Evolutionary conservation across 768 basidiomycete genomes (phyloP), one percentile per base, ranked within the genome.

Genomic region (Pholiota conissans): DNA sequence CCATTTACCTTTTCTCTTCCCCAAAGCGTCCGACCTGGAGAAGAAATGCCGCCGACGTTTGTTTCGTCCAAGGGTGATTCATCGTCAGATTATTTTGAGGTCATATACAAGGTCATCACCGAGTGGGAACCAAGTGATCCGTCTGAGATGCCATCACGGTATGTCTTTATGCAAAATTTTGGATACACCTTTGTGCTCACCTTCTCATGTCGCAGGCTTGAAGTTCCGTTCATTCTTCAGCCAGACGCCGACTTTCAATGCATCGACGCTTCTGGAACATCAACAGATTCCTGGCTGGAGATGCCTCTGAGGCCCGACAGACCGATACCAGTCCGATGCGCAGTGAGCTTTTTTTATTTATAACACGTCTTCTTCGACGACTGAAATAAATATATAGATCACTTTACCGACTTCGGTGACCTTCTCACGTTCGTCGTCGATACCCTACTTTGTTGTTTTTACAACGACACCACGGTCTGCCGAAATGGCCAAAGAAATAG

Each of bases 391-490:
- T 55, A 32, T 32, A 32, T 13, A 89, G 89, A 76, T 89, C 20
- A 87, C 88, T 52, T 71, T 90, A 28, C 89, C 89, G 20, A 79
- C 79, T 24, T 78, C 82, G 14, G 75, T 82, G 11, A 80, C 79
- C 3, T 89, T 89, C 71, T 76, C 83, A 62, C 86, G 89, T 27
- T 68, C 78, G 24, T 78, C 78, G 16, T 80, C 79, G n/a, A 80
- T 91, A 59, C 83, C 88, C 11, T 90, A 84, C 64, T 90, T 84
- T 63, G 86, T 89, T 51, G 85, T 90, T 27, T 90, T 90, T 71
- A 82, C 83, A 9, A 89, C 89, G 28, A 81, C 71, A 7, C 82
- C 85, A 16, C 76, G 83, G 37, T 86, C 84, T 16, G 69, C 76
- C 1, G 61, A 70, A 10, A 71, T 90, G 29, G 79, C 84, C 8